Base-by-base conservation (phyloP, 768 basidiomycete genomes). In the Artomyces pyxidatus region DNA sequence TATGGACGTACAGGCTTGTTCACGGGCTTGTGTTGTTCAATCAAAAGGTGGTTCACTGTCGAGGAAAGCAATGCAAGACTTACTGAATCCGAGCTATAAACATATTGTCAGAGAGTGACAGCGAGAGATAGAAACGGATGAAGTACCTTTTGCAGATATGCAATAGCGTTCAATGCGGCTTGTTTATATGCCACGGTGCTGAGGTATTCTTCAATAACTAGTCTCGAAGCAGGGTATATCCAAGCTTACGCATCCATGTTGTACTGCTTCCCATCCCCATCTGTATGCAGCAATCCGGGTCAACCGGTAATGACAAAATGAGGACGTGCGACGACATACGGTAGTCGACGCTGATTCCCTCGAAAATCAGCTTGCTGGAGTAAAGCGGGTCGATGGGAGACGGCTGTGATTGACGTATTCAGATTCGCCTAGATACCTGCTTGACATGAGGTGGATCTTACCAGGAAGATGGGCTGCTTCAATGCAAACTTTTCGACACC, bases 121-220 rank as follows among this genome's bases (percentile, higher is more conserved):
- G 11, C 22, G 39, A 29, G 27, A 42, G 27, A 39, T 3, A 4
- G 32, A 32, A 19, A 32, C 28, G 25, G 10, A 14, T 14, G 1
- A 53, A 60, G 23, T 43, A 79, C 80, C 73, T 84, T 84, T 68
- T 73, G 69, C 38, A 89, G 69, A 61, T 89, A 88, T 2, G 75
- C 74, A 45, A 89, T 88, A 2, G 82, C 75, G 56, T 87, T 87
- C 47, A 87, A 65, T 0, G 86, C 83, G 5, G 87, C 86, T 65
- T 85, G 84, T 60, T 88, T 87, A 62, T 84, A 88, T 3, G 87
- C 85, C 16, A 85, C 82, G 19, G 84, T 77, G 0, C 81, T 83
- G 43, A 26, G n/a, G n/a, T n/a, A n/a, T n/a, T n/a, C n/a, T n/a
- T n/a, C n/a, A n/a, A n/a, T n/a, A n/a, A n/a, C n/a, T n/a, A n/a